Evolutionary conservation across 768 basidiomycete species (phyloP), one percentile per base, ranked within the genome.

Genomic region (Leucogyrophana mollusca): DNA sequence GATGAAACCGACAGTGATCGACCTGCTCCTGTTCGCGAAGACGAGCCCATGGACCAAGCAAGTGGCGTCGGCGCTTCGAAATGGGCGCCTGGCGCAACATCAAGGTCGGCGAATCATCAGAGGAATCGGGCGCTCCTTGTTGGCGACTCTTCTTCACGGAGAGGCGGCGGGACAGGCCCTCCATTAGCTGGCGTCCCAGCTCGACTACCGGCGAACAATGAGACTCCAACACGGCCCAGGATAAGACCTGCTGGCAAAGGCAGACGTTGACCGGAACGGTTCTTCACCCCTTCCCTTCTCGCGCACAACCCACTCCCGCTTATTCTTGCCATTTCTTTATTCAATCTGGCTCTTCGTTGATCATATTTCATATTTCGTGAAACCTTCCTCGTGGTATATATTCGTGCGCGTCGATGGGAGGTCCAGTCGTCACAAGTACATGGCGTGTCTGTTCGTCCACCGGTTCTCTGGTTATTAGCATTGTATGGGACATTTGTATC

Each of bases 141-240:
- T n/a, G 64, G 36, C 13, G 50, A 47, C 30, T 59, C 40, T 52
- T 62, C 53, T n/a, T n/a, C n/a, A n/a, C n/a, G n/a, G 33, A 43
- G 50, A 52, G 64, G 52, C 57, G 58, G 42, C 55, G 46, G 53
- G 49, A 59, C 53, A 50, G 49, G 44, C 13, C 59, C 53, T 13
- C 58, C 64, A 43, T 43, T 60, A 39, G 56, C 61, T 2, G 64
- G 68, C 34, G 57, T 65, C 43, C 70, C 72, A 35, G 62, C 67
- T 33, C 66, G 60, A 16, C 41, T 72, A 13, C 68, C 66, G 18
- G 40, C 65, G 20, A 69, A 57, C 43, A 74, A 78, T 46, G 81
- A 84, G 56, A 82, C 82, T 1, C 83, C 83, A 30, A 83, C 83
- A 18, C 70, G 81, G 45, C 80, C 82, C 16, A 75, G 83, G 46